Conservation (phyloP, 371 early-diverging fungal genomes). For the Mucor circinelloides region DNA sequence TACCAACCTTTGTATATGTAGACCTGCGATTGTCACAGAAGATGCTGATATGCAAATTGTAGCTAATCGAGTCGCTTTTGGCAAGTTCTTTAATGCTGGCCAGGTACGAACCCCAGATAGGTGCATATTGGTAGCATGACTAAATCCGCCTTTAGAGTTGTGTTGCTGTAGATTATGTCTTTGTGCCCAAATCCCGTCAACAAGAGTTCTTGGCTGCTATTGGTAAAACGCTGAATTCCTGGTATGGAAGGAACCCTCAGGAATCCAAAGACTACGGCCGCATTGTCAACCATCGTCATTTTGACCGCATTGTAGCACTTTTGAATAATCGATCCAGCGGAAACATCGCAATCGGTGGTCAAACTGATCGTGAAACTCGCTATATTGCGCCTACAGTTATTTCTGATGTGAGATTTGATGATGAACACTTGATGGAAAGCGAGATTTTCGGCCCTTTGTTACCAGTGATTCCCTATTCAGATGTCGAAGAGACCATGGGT, state of each 20-base stretch:
- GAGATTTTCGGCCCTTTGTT: conserved; percentile 66
- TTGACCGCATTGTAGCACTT: conserved; percentile 62
- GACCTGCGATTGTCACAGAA: conserved; percentile 75
- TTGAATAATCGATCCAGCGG: conserved; percentile 57
- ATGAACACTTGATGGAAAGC: conserved; percentile 33
- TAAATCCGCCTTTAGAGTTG: conserved; percentile 61
- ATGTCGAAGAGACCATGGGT: conserved; percentile 12
- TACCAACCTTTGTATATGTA: conserved; percentile 5
- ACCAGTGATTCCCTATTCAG: conserved; percentile 12
- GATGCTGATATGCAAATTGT: conserved; percentile 63
- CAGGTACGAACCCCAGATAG: conserved; percentile 56
- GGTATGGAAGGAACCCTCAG: conserved; percentile 58
- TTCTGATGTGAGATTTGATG: conserved; percentile 16
- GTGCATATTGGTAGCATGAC: not conserved
- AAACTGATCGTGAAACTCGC: conserved; percentile 16
- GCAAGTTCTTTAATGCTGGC: conserved; percentile 81
- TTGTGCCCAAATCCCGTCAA: conserved; percentile 58
- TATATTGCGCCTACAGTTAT: conserved; percentile 27
- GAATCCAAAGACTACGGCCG: conserved; percentile 60
- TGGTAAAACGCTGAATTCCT: conserved; percentile 44
- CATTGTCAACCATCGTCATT: conserved; percentile 75
- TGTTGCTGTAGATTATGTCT: conserved; percentile 84
- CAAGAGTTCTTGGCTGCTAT: conserved; percentile 52
- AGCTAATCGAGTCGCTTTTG: conserved; percentile 79
- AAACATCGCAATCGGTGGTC: conserved; percentile 49